These are phyloP conservation scores for Tolypocladium cylindrosporum DNA, from an alignment of 2,329 filamentous ascomycete genomes.

Conservation along the genomic window DNA sequence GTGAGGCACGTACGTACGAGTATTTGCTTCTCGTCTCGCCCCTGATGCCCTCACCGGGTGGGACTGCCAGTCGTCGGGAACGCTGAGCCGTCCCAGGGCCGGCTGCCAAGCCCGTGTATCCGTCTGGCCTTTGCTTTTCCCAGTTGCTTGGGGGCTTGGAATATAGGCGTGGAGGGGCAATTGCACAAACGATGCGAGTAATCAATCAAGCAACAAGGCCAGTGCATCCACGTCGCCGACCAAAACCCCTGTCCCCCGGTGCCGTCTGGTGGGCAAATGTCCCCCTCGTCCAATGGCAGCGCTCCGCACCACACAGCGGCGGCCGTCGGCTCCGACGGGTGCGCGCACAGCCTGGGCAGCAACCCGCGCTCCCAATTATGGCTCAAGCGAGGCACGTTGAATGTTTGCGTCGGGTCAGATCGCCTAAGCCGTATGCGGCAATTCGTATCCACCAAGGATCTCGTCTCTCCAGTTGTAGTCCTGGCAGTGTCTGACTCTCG, in stretches of 20 bases:
- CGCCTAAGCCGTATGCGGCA: not conserved
- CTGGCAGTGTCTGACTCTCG: not conserved
- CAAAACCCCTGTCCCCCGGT: not conserved
- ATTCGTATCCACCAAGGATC: not conserved
- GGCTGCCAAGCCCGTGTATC: not conserved
- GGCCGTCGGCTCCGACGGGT: constrained; percentile 9
- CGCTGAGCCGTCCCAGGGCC: not conserved
- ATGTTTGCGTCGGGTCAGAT: not conserved
- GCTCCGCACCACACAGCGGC: not conserved
- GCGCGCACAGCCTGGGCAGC: constrained; percentile 7
- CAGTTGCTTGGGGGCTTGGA: not conserved
- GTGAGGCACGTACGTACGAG: not conserved
- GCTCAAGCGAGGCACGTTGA: not conserved
- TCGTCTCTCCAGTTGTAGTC: not conserved
- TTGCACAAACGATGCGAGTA: not conserved
- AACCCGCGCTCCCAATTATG: not conserved
- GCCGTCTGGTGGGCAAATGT: not conserved
- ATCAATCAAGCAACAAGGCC: not conserved
- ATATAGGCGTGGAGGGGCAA: not conserved
- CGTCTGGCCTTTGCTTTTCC: not conserved
- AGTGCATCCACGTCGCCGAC: not conserved
- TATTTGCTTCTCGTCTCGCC: not conserved
- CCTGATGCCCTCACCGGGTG: not conserved
- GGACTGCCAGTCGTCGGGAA: not conserved
- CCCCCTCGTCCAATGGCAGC: not conserved